A percentile compares a stretch with the other conserved stretches of the same genome.
Conservation (phyloP, 495 filamentous ascomycete genomes). For the Cercophora sp. region DNA sequence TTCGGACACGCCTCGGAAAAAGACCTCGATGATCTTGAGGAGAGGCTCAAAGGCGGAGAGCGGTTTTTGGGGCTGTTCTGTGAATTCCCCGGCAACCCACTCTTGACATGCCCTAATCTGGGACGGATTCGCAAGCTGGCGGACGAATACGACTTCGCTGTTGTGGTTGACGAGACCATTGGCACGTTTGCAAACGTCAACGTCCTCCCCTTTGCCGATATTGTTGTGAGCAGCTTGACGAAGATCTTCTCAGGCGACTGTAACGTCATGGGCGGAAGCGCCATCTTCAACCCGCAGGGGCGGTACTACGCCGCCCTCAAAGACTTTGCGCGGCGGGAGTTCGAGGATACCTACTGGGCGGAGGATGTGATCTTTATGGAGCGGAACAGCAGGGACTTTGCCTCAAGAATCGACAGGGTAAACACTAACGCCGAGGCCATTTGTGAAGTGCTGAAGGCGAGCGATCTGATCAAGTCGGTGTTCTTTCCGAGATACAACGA, state of each 20-base stretch:
- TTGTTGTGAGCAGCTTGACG: constrained; percentile 89
- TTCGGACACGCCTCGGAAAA: constrained; percentile 78
- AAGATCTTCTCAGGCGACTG: constrained; percentile 97
- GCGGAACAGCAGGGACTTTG: constrained; percentile 91
- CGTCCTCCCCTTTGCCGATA: constrained; percentile 81
- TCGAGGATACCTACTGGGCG: constrained; percentile 88
- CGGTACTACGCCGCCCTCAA: constrained; percentile 69
- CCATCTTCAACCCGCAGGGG: constrained; percentile 77
- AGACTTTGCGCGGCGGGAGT: constrained; percentile 53
- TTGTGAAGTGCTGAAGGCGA: constrained; percentile 56
- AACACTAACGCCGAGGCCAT: constrained; percentile 84
- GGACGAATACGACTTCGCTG: constrained; percentile 79
- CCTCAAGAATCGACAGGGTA: constrained; percentile 74
- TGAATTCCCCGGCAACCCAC: constrained; percentile 90
- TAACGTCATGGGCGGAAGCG: constrained; percentile 95
- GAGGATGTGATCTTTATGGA: constrained; percentile 94
- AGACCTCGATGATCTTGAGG: constrained; percentile 85
- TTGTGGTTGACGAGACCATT: constrained; percentile 93
- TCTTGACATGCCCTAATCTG: constrained; percentile 81
- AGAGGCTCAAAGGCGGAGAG: constrained; percentile 66
- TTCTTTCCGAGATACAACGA: constrained; percentile 81
- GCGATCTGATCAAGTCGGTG: constrained; percentile 67
- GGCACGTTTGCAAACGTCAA: constrained; percentile 95
- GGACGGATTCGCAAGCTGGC: constrained; percentile 73
- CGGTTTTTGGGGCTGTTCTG: constrained; percentile 82